Base-by-base conservation (phyloP, 768 basidiomycete genomes). In the Leccinum variicolor region DNA sequence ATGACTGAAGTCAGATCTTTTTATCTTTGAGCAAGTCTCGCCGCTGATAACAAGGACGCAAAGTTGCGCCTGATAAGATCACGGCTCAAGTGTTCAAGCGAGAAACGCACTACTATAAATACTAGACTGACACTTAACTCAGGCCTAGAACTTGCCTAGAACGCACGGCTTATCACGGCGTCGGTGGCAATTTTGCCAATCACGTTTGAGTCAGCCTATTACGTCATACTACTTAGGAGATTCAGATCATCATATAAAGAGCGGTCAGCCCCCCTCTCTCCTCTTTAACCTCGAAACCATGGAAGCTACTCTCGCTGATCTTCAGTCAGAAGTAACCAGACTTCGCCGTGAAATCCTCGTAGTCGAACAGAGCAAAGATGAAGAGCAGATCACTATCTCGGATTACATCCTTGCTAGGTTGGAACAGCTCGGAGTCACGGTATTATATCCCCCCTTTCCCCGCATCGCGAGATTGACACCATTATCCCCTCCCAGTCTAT, bases 391-490 rank as follows among this genome's bases (percentile, higher is more conserved):
- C 54, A 75, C 75, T 39, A 66, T 90, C 45, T 81, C 83, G 4
- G 70, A 81, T 34, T 90, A 90, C 62, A 76, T 90, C 48, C 76
- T 90, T 28, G 70, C 82, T 21, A 76, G 88, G 53, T 74, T 89
- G 39, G 80, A 78, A 1, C 86, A 90, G 64, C 76, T 90, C 29
- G 81, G 79, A 19, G 85, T 89, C 54, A 81, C 77, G 56, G 88
- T 31, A 31, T 31, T 85, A 69, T 21, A 78, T 60, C 15, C 29
- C 17, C 26, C 46, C 15, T 58, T 19, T 39, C 8, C 3, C 34
- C 25, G 2, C 13, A 34, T 6, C 13, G 17, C 10, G 50, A 33
- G 10, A 10, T 6, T 52, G 29, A 56, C 26, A 33, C 8, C 14
- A 52, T 14, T 15, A 14, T 47, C 7, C 54, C 49, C 41, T 25